Evolutionary conservation across 345 rosid species (phyloP), one percentile per base, ranked within the genome.

Genomic region (Salix purpurea): DNA sequence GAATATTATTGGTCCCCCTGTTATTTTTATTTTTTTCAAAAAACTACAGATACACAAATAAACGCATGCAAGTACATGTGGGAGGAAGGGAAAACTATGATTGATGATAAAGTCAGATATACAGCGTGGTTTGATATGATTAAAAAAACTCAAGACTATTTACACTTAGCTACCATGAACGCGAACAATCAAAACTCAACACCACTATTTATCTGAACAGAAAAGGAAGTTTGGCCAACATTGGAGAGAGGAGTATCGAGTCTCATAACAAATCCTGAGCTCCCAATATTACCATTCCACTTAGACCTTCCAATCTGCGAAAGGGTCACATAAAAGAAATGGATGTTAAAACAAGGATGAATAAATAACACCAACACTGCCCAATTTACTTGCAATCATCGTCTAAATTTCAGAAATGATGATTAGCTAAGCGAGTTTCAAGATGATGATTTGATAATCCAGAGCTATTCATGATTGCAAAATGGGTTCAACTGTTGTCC

Each of bases 301-400:
- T 93, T 95, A 6, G 99, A 95, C 82, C 97, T 84, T 44, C 99
- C 97, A 83, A 85, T 65, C 99, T 95, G 92, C 91, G 80, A 30
- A 19, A 4, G 62, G 13, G 21, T 10, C 16, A 62, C 24, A 34
- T 8, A 60, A 36, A 69, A 28, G 68, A 18, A 11, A 16, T 24
- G 24, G 64, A 68, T 26, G 10, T 78, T 46, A 74, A 77, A 34
- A 30, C 48, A 34, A 34, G 4, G 69, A 71, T 30, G 54, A 44
- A 72, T 21, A 61, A 19, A 56, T 56, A 56, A 56, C 62, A 56
- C 62, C 62, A 0, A 1, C 62, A 58, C 26, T 4, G 11, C 28
- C 14, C 28, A 23, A n/a, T 3, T 26, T 26, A 26, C 28, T 26
- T 26, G 28, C 28, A 26, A 26, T 26, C 28, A 26, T 26, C 28